Conservation (phyloP, 129 eudicot species). For the Lactuca saligna region DNA sequence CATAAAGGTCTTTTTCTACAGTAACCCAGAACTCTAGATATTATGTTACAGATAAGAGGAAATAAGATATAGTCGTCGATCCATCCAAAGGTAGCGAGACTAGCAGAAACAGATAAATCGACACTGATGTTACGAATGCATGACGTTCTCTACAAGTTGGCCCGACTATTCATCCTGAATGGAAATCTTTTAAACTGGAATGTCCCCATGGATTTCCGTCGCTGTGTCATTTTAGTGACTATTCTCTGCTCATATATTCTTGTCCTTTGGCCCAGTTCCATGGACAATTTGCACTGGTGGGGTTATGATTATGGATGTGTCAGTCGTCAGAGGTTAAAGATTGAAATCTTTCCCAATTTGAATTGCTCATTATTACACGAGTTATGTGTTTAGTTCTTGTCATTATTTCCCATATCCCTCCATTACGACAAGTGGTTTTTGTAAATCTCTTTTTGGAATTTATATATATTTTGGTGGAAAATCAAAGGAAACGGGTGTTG, state of each 20-base stretch:
- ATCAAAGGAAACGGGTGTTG: no score
- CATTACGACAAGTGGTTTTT: not conserved
- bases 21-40: no score
- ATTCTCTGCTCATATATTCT: slow-evolving; percentile 17
- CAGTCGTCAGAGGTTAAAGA: not conserved
- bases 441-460: not conserved
- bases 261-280: slow-evolving; percentile 19
- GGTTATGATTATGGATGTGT: slow-evolving; percentile 25
- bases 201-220: not conserved
- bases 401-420: slow-evolving; percentile 19
- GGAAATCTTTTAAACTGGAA: no score
- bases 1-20: no score
- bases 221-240: slow-evolving; percentile 8
- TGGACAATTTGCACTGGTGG: slow-evolving; percentile 24
- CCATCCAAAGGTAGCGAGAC: no score
- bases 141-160: not conserved
- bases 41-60: no score
- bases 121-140: slow-evolving; percentile 17
- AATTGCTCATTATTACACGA: slow-evolving; percentile 21
- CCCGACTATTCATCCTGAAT: not conserved
- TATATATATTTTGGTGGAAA: no score
- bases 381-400: not conserved
- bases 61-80: no score
- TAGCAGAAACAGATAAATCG: not conserved
- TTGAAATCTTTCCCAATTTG: slow-evolving; percentile 10